Conservation (phyloP, 352 stramenopile genomes). For the Globisporangium polare region DNA sequence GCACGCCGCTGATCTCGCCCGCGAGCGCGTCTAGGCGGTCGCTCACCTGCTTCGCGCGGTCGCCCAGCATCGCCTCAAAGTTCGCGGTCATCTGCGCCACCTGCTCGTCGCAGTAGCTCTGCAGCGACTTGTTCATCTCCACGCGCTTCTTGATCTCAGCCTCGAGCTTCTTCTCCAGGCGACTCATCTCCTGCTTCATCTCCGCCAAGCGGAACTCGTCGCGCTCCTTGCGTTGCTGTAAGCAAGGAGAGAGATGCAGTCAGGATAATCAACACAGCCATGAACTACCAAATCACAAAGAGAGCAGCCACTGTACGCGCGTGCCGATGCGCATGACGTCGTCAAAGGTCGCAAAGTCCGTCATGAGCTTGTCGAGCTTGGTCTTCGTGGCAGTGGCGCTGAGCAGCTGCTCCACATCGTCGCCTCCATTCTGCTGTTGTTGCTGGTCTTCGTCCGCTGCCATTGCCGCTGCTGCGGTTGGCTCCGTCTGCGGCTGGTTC, state of each 20-base stretch:
- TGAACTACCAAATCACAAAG: background rate
- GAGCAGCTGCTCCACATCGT: conserved; percentile 28
- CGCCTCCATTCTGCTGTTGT: conserved; percentile 1
- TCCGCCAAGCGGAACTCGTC: conserved; percentile 92
- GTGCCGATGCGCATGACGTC: conserved; percentile 86
- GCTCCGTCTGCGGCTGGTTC: background rate
- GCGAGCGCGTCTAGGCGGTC: conserved; percentile 65
- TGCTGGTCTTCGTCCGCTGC: background rate
- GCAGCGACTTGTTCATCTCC: conserved; percentile 92
- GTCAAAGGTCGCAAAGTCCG: conserved; percentile 82
- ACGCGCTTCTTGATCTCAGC: conserved; percentile 93
- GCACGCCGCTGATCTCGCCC: conserved; percentile 77
- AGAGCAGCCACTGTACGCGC: conserved; percentile 22
- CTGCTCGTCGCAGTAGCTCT: conserved; percentile 89
- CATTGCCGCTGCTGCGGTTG: background rate
- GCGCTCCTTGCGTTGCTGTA: conserved; percentile 87
- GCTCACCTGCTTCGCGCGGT: conserved; percentile 73
- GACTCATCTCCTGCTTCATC: conserved; percentile 90
- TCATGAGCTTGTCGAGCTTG: conserved; percentile 85
- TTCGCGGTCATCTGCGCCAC: conserved; percentile 78
- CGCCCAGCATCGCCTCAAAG: conserved; percentile 79
- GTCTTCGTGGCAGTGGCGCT: conserved; percentile 69
- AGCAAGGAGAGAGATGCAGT: background rate
- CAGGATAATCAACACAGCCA: background rate
- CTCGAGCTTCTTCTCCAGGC: conserved; percentile 89